Evolutionary conservation across 192 early-diverging fungal species (phyloP).

Genomic region (Neocallimastix lanati): DNA sequence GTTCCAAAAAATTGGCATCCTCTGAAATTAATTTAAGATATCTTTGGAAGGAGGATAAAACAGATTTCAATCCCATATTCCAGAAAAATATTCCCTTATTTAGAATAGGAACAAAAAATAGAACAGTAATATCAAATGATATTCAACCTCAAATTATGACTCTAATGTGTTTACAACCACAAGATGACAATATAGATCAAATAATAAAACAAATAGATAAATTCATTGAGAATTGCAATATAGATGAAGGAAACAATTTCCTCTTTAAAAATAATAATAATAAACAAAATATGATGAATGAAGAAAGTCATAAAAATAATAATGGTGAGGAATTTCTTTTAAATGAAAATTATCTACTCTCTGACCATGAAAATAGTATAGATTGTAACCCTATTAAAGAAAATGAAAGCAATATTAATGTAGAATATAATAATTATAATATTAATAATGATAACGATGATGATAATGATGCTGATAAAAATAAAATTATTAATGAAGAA

Average conservation of each 20-base stretch:
- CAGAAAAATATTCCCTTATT: background rate
- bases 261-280: background rate
- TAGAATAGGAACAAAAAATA: background rate
- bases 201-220: background rate
- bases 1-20: background rate
- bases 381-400: too few relatives aligned
- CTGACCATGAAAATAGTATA: background rate
- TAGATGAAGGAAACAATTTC: background rate
- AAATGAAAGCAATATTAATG: background rate
- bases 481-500: background rate
- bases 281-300: background rate
- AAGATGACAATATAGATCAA: background rate
- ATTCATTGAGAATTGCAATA: background rate
- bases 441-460: background rate
- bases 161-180: background rate
- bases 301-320: background rate
- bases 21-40: background rate
- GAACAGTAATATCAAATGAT: background rate
- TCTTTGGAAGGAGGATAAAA: background rate
- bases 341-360: background rate
- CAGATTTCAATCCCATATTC: background rate
- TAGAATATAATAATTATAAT: background rate
- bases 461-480: background rate
- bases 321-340: background rate
- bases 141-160: background rate